Evolutionary conservation across 148 eudicot genomes (phyloP).

Genomic region (Nepenthes gracilis): DNA sequence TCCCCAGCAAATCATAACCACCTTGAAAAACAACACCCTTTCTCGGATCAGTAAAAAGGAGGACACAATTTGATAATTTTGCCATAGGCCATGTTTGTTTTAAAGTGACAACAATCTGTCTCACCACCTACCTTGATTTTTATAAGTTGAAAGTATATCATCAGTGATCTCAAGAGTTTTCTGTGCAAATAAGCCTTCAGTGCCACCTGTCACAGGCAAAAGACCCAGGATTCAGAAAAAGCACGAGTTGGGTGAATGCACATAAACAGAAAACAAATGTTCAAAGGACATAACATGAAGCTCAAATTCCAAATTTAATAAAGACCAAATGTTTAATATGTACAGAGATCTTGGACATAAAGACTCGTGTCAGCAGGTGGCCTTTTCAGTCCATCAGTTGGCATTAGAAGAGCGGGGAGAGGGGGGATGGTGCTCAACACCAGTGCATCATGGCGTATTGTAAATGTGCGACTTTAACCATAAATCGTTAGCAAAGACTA

Average conservation of each 20-base stretch:
- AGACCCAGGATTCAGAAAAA: neutral
- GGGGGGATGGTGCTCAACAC: too few relatives aligned
- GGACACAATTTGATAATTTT: neutral
- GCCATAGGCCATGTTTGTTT: neutral
- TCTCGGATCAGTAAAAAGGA: neutral
- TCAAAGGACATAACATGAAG: neutral
- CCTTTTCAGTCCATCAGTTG: too few relatives aligned
- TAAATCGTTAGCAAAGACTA: too few relatives aligned
- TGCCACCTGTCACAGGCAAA: conserved; percentile 59
- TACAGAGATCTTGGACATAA: too few relatives aligned
- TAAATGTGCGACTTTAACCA: too few relatives aligned
- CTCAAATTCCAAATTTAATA: too few relatives aligned
- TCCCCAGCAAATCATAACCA: conserved; percentile 92
- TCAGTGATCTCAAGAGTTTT: conserved; percentile 78
- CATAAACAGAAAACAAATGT: neutral
- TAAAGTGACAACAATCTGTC: conserved; percentile 4
- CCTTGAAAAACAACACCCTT: conserved; percentile 26
- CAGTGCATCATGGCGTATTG: too few relatives aligned
- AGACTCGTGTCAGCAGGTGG: too few relatives aligned
- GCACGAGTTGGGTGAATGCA: too few relatives aligned
- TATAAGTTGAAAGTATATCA: conserved; percentile 73
- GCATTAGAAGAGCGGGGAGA: too few relatives aligned
- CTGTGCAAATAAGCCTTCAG: conserved; percentile 93
- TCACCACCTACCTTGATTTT: conserved; percentile 71
- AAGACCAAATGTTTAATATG: too few relatives aligned